These are phyloP conservation scores for Fusarium sp. DNA, from an alignment of 2,329 filamentous ascomycete genomes.

Conservation along the genomic window DNA sequence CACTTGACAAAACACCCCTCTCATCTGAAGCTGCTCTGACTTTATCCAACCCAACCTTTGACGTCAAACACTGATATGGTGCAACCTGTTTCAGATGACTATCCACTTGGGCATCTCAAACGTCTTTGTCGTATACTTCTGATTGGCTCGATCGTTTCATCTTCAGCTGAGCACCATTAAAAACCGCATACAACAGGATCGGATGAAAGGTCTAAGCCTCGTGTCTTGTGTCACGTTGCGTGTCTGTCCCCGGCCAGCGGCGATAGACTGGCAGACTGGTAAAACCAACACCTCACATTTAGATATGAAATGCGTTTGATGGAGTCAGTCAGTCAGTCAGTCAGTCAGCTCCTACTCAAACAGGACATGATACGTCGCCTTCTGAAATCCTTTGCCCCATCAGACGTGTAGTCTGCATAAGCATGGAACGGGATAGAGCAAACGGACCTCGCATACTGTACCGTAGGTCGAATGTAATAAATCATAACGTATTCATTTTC, in stretches of 20 bases:
- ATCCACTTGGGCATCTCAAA: slow-evolving; percentile 30
- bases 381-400: slow-evolving; percentile 26
- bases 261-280: slow-evolving; percentile 9
- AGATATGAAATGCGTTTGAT: slow-evolving; percentile 24
- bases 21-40: slow-evolving; percentile 11
- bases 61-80: slow-evolving; percentile 26
- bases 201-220: slow-evolving; percentile 23
- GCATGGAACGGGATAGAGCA: slow-evolving; percentile 9
- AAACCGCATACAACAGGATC: not conserved
- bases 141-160: slow-evolving; percentile 28
- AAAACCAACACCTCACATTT: slow-evolving; percentile 18
- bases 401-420: slow-evolving; percentile 25
- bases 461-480: slow-evolving; percentile 22
- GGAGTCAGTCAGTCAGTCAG: slow-evolving; percentile 10
- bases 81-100: slow-evolving; percentile 24
- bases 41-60: slow-evolving; percentile 2
- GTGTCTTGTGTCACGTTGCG: slow-evolving; percentile 33
- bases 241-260: slow-evolving; percentile 12
- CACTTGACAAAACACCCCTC: slow-evolving; percentile 1
- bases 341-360: not conserved
- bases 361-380: slow-evolving; percentile 19
- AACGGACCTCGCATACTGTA: slow-evolving; percentile 28
- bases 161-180: slow-evolving; percentile 20
- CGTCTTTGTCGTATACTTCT: slow-evolving; percentile 8
- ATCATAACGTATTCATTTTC: slow-evolving; percentile 28